These are phyloP conservation scores for Penicillium steckii DNA, from an alignment of 495 filamentous ascomycete genomes.

Conservation along the genomic window DNA sequence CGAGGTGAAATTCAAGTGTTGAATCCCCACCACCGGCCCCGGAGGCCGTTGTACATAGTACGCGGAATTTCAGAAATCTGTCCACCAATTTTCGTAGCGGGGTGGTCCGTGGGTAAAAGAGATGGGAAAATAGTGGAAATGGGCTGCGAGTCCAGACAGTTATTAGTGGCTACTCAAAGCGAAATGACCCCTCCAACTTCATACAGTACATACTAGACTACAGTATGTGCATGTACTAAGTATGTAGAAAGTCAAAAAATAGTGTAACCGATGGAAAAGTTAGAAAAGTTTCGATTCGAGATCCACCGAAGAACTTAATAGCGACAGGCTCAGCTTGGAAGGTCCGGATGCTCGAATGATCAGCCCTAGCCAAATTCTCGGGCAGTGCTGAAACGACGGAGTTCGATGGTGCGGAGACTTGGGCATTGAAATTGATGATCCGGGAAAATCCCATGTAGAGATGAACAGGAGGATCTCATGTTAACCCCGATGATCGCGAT, in stretches of 20 bases:
- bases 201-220: too few species aligned
- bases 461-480: neutral
- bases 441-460: neutral
- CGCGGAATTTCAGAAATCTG: neutral
- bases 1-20: neutral
- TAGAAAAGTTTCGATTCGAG: neutral
- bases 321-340: neutral
- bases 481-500: conserved; percentile 2
- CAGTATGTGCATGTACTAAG: too few species aligned
- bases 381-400: conserved; percentile 3
- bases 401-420: neutral
- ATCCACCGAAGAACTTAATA: neutral
- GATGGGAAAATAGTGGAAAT: too few species aligned
- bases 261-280: neutral
- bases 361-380: conserved; percentile 5
- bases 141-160: too few species aligned
- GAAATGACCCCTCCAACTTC: too few species aligned
- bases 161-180: too few species aligned
- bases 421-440: conserved; percentile 2
- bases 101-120: too few species aligned
- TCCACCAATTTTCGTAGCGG: neutral
- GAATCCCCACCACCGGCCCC: neutral
- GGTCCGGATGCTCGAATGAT: neutral
- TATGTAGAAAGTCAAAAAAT: too few species aligned
- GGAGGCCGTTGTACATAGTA: neutral